Conservation (phyloP, 257 asterid genomes). For the Paraleonurus japonicus region DNA sequence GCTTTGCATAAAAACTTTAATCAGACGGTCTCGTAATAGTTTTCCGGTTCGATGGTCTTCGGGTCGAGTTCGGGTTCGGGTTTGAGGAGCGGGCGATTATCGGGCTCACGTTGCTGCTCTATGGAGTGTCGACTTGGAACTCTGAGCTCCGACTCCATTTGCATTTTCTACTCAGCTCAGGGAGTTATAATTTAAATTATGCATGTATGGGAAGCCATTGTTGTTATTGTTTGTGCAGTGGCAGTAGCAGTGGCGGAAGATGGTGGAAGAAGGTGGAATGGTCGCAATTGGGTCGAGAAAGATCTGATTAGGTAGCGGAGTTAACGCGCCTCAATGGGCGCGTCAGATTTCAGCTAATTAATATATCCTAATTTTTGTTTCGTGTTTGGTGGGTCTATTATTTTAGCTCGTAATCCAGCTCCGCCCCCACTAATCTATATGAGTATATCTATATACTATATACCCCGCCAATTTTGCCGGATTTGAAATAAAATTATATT, state of each 20-base stretch:
- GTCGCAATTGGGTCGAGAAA: constrained; percentile 12
- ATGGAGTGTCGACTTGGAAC: constrained; percentile 36
- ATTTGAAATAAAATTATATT: too few species aligned
- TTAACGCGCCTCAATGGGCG: background rate
- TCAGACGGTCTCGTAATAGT: too few species aligned
- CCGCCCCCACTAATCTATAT: background rate
- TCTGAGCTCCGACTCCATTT: constrained; percentile 75
- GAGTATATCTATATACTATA: too few species aligned
- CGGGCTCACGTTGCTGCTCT: constrained; percentile 37
- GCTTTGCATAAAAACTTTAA: too few species aligned
- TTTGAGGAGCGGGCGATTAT: constrained; percentile 70
- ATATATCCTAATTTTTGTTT: background rate
- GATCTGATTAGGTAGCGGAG: constrained; percentile 19
- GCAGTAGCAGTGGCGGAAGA: background rate
- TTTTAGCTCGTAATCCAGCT: background rate
- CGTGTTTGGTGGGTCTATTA: background rate
- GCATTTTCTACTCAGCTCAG: background rate
- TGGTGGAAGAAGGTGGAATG: constrained; percentile 15
- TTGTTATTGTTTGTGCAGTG: background rate
- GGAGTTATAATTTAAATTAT: background rate
- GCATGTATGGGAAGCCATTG: constrained; percentile 33
- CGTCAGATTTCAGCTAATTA: background rate
- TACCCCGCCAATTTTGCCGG: too few species aligned
- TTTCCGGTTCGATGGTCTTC: constrained; percentile 17
- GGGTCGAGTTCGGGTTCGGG: constrained; percentile 31